Percentiles rank a stretch among this genome's conserved stretches.
Conservation (phyloP, 805 yeast species). For the Ogataea methylovora region DNA sequence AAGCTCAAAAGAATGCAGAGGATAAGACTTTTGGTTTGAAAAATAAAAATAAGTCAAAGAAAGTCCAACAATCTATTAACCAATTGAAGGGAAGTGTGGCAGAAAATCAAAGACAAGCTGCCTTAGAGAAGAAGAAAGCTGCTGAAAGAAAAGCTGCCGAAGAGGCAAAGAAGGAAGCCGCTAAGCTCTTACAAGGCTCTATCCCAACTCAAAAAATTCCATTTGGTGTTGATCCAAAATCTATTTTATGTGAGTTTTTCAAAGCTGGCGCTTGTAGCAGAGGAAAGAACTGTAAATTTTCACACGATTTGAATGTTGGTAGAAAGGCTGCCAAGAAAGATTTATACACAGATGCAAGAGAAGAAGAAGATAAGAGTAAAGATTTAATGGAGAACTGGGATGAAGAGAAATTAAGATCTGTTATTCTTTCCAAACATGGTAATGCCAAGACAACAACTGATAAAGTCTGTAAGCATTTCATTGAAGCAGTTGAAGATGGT, state of each 20-base stretch:
- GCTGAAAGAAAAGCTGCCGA: conserved; percentile 92
- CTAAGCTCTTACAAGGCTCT: conserved; percentile 59
- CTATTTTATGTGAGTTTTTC: conserved; percentile 84
- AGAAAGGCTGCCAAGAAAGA: conserved; percentile 88
- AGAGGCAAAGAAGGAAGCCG: conserved; percentile 81
- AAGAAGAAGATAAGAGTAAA: conserved; percentile 44
- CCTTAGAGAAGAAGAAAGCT: conserved; percentile 56
- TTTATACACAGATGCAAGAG: conserved; percentile 82
- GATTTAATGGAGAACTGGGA: conserved; percentile 98
- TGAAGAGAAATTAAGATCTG: conserved; percentile 85
- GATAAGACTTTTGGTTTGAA: conserved; percentile 94
- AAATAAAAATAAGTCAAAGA: conserved; percentile 90
- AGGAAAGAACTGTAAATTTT: conserved; percentile 83
- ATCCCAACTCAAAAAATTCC: conserved; percentile 80
- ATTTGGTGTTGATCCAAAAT: conserved; percentile 96
- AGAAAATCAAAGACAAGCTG: conserved; percentile 36
- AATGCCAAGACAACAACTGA: conserved; percentile 92
- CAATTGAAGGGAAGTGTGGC: conserved; percentile 63
- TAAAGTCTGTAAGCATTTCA: conserved; percentile 86
- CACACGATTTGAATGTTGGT: conserved; percentile 81
- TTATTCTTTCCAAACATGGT: conserved; percentile 87
- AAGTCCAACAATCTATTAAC: conserved; percentile 66
- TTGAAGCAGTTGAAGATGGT: conserved; percentile 94
- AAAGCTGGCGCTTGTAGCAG: conserved; percentile 78
- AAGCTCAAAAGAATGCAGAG: conserved; percentile 55